A percentile compares a stretch with the other conserved stretches of the same genome.
These are phyloP conservation scores for Rubia occidens DNA, from an alignment of 305 asterid species.

Conservation along the genomic window DNA sequence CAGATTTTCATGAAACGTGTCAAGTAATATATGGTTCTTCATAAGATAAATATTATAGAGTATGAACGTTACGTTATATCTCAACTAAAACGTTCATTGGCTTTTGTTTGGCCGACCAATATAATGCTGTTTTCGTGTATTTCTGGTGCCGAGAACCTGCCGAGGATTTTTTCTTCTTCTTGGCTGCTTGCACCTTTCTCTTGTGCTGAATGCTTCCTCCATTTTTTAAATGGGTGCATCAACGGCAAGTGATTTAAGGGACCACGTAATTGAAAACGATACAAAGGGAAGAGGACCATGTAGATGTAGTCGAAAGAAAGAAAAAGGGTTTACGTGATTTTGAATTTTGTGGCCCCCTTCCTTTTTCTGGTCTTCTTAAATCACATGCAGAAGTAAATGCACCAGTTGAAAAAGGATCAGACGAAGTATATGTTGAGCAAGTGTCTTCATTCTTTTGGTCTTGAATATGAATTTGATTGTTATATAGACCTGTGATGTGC, in stretches of 20 bases:
- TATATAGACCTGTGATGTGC: neutral
- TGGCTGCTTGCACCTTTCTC: neutral
- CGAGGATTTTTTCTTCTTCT: no score
- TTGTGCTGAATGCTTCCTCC: neutral
- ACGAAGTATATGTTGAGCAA: no score
- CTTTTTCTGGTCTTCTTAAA: neutral
- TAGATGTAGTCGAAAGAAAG: no score
- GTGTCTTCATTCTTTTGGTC: neutral
- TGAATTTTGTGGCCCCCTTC: neutral
- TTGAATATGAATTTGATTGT: neutral
- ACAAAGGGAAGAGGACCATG: no score
- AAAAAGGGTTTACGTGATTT: neutral
- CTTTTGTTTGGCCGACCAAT: neutral
- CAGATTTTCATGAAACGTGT: slow-evolving; percentile 2
- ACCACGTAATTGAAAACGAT: neutral
- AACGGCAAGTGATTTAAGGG: neutral
- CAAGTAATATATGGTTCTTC: neutral
- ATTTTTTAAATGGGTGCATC: neutral
- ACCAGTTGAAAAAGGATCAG: neutral
- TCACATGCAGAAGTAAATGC: neutral
- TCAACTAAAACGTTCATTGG: neutral
- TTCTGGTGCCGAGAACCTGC: neutral
- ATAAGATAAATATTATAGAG: neutral
- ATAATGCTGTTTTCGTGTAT: neutral
- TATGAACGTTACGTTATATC: neutral